A percentile compares a stretch with the other conserved stretches of the same genome.
Conservation (phyloP, 441 rosid species). For the Pelargonium cotyledonis region DNA sequence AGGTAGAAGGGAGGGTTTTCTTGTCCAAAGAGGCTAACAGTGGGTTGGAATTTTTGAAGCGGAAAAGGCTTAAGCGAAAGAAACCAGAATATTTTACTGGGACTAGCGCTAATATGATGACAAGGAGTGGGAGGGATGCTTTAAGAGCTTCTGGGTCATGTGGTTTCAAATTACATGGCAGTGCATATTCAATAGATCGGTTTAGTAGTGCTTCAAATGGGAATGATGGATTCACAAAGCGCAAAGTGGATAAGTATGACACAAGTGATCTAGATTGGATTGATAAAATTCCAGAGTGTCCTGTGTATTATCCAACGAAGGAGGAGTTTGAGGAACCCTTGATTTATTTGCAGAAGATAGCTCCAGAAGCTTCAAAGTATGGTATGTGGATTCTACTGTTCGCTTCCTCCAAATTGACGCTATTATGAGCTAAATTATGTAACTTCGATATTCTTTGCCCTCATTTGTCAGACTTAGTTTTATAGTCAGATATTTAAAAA, state of each 20-base stretch:
- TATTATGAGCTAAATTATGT: background rate
- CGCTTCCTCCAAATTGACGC: background rate
- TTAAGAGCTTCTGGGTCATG: slow-evolving; percentile 67
- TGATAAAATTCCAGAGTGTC: slow-evolving; percentile 84
- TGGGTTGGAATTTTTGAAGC: slow-evolving; percentile 76
- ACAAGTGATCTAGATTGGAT: slow-evolving; percentile 80
- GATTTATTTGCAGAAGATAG: slow-evolving; percentile 82
- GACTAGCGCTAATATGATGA: slow-evolving; percentile 39
- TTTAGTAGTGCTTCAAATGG: slow-evolving; percentile 36
- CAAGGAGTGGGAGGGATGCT: slow-evolving; percentile 87
- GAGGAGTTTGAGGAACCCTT: slow-evolving; percentile 97
- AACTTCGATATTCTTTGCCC: background rate
- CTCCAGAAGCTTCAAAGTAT: slow-evolving; percentile 90
- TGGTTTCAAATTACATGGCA: slow-evolving; percentile 64
- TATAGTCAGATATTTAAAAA: background rate
- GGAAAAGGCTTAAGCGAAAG: slow-evolving; percentile 67
- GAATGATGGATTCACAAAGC: slow-evolving; percentile 47
- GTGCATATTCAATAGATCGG: slow-evolving; percentile 32
- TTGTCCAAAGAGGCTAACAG: slow-evolving; percentile 65
- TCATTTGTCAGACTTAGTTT: background rate
- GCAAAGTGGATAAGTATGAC: slow-evolving; percentile 67
- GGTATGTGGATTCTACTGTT: slow-evolving; percentile 38
- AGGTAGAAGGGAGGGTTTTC: slow-evolving; percentile 92
- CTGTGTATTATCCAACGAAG: slow-evolving; percentile 84
- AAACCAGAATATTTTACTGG: slow-evolving; percentile 48